phyloP scores from a whole-genome alignment of 192 early-diverging fungal species.

The Coemansia sp. region DNA sequence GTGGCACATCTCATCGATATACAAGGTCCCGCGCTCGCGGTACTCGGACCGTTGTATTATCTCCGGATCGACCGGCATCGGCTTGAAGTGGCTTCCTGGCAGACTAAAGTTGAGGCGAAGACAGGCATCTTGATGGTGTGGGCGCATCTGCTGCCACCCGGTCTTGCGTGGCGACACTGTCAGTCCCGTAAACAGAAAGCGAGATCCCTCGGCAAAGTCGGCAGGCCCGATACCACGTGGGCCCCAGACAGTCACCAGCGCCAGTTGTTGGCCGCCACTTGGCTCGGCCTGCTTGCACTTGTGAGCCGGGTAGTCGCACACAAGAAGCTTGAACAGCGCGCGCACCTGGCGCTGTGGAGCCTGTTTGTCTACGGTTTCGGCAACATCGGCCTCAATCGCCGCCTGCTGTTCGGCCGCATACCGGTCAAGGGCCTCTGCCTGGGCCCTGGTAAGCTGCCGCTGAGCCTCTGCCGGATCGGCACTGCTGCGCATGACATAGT shows the following conservation, averaged over 20 bases:
- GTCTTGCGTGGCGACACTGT: constrained; percentile 20
- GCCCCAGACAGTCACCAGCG: constrained; percentile 48
- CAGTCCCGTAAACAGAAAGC: constrained; percentile 32
- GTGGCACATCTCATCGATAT: constrained; percentile 40
- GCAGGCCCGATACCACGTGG: constrained; percentile 23
- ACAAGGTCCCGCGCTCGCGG: constrained; percentile 24
- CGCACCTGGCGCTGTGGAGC: constrained; percentile 34
- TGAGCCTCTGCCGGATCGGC: constrained; percentile 12
- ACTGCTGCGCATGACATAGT: constrained; percentile 10
- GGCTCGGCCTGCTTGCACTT: constrained; percentile 10
- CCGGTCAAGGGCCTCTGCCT: constrained; percentile 6
- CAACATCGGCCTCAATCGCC: constrained; percentile 9
- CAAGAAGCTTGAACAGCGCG: constrained; percentile 33
- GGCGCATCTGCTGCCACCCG: constrained; percentile 2
- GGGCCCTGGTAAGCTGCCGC: constrained; percentile 16
- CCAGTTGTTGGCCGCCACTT: background rate
- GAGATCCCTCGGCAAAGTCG: constrained; percentile 41
- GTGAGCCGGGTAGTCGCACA: constrained; percentile 54
- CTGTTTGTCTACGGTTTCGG: constrained; percentile 12
- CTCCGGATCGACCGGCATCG: constrained; percentile 18
- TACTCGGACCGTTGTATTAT: constrained; percentile 31
- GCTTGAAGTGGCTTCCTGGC: constrained; percentile 17
- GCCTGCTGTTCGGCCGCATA: constrained; percentile 7
- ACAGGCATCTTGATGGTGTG: background rate
- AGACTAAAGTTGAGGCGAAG: constrained; percentile 33